Evolutionary conservation across 2,329 filamentous ascomycete species (phyloP), one percentile per base, ranked within the genome.

Genomic region (Ilyonectria mors-panacis): DNA sequence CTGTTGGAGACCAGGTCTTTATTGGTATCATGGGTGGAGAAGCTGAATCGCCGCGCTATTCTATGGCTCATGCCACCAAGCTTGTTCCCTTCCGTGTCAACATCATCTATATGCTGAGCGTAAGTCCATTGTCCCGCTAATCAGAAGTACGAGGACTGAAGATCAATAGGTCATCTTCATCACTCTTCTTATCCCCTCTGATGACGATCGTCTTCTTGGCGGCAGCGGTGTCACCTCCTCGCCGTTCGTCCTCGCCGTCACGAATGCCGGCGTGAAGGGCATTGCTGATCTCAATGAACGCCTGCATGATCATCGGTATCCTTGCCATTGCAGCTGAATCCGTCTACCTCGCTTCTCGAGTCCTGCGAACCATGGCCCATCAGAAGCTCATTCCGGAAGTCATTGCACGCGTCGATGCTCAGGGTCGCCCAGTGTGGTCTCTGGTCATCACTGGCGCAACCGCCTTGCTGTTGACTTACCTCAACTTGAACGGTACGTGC

Each of bases 1-100:
- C 71, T 0, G 71, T 73, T 1, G 71, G 71, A 0, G 71, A 73
- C 3, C 71, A 73, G 42, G 71, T 73, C 7, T 73, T 73, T 4
- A 73, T 73, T 39, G 71, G 71, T n/a, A 67, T 73, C 35, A 73
- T 73, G 69, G 71, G 65, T 6, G 71, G 71, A 1, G 71, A 73
- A 39, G 71, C 71, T 0, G 45, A 71, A 45, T 65, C 60, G 15
- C 71, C 71, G 0, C 62, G 71, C 13, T 63, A 62, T 21, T 68
- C 70, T 2, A 63, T 73, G 56, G 67, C 62, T 1, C 71, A 73
- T n/a, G 71, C 71, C 1, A 65, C 71, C 1, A 73, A 64, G 10
- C 47, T 73, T 4, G 71, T 73, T 6, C 71, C 71, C 3, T 59
- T 69, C 21, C 67, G 71, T n/a, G 71, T 73, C 1, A 61, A 51